Base-by-base conservation (phyloP, 1,139 yeast genomes). In the Candida sp. region DNA sequence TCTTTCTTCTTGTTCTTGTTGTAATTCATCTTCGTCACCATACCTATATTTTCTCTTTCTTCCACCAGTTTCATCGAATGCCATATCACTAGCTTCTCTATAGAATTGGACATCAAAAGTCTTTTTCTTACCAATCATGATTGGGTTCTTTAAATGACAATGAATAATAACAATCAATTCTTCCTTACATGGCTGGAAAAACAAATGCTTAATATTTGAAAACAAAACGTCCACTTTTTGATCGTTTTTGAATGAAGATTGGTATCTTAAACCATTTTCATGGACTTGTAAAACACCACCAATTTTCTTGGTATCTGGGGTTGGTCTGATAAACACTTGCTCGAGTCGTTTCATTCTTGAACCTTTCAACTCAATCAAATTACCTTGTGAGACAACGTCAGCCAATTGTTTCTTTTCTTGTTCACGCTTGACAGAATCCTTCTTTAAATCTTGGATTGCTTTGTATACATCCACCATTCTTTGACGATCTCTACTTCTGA, bases 1-100 rank as follows among this genome's bases (percentile, higher is more conserved):
- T 68, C 98, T 84, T 69, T 93, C 99, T 66, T 93, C 98, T 68
- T 93, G 98, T 69, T 95, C 99, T 65, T 93, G 98, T 67, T 95
- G 99, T 52, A 95, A 75, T 68, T 93, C 99, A 65, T 93, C 99
- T 66, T 93, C 99, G 62, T 93, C 99, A 43, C 99, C 99, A 59
- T 93, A 93, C 60, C 97, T 73, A 73, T 90, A 88, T 53, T 86
- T 84, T 64, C 87, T 75, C 73, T 90, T 88, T 50, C 95, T 81
- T 49, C 95, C 95, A 48, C 98, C 97, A 33, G 99, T 93, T 67
- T 93, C 99, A 66, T 93, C 99, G 57, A 89, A 90, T 3, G 96
- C 86, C 77, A 91, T 87, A 62, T 93, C 99, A 41, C 96, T 83
- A 11, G 98, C 98, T 65, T 93, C 99, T 53, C 98, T 79, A 69